A percentile compares a stretch with the other conserved stretches of the same genome.
phyloP scores from a whole-genome alignment of 2,329 filamentous ascomycete genomes.

The Fusarium burgessii region DNA sequence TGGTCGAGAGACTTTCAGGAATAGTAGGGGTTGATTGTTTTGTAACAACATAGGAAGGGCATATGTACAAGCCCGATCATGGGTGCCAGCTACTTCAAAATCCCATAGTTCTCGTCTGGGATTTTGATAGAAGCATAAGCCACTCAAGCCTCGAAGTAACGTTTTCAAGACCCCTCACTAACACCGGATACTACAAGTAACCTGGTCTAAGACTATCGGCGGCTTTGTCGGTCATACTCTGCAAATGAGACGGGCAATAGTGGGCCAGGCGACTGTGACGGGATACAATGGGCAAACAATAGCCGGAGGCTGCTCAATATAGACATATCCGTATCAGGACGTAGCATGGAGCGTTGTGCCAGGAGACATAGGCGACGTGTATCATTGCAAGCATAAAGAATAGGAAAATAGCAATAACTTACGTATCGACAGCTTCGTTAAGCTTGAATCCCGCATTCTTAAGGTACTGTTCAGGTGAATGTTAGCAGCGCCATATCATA shows the following conservation, averaged over 20 bases:
- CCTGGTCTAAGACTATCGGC: conserved; percentile 53
- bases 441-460: conserved; percentile 63
- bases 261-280: conserved; percentile 43
- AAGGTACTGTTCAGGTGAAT: conserved; percentile 55
- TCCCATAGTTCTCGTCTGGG: conserved; percentile 3
- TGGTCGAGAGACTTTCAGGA: conserved; percentile 2
- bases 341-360: conserved; percentile 6
- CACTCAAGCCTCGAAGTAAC: conserved; percentile 5
- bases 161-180: conserved; percentile 37
- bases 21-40: conserved; percentile 1
- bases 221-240: conserved; percentile 54
- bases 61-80: conserved; percentile 12
- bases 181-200: conserved; percentile 28
- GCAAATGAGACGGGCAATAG: conserved; percentile 48
- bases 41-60: neutral
- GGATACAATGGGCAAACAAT: conserved; percentile 21
- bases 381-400: conserved; percentile 25
- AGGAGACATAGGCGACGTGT: conserved; percentile 4
- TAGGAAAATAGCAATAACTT: conserved; percentile 54
- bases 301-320: conserved; percentile 19
- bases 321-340: conserved; percentile 26
- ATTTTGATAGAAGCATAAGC: conserved; percentile 15
- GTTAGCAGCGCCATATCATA: conserved; percentile 42
- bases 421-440: conserved; percentile 68
- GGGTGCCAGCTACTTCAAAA: neutral